Evolutionary conservation across 164 flowering plant species (phyloP), one percentile per base, ranked within the genome.

Genomic region (Piper longum): DNA sequence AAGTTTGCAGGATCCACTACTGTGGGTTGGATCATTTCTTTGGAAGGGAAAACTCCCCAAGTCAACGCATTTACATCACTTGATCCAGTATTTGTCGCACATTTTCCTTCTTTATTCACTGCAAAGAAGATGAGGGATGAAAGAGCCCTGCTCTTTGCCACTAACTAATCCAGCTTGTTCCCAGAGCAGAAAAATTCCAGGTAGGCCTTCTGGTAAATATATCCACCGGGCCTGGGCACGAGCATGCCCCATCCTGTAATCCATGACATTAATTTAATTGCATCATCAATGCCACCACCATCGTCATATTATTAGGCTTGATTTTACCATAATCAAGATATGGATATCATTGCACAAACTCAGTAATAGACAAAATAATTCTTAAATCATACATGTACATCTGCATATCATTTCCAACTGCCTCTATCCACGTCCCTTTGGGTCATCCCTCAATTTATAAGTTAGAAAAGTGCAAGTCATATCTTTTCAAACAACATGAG

Each of bases 21-120:
- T 17, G 93, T 89, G 54, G 96, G 98, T 69, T 92, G 96, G 75
- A 86, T 76, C 56, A 92, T 78, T 79, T 92, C 96, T 74, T 83
- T 85, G 51, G 82, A 89, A 16, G 95, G 91, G 79, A 91, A 91
- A 41, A 82, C 96, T 62, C 98, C 98, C 98, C 98, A 92, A 18
- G 98, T 92, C 62, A 89, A 89, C 1, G 93, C 98, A 73, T 92
- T 92, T 62, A 87, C 91, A 59, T 73, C 80, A 61, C 65, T 59
- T 14, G 71, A 57, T 48, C 66, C 73, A 19, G 75, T 64, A 56
- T 92, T 89, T 7, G 91, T 84, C 42, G 80, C 56, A 75, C 67
- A 75, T 4, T 44, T 68, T 41, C 88, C 93, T 61, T 69, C 85
- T 72, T 85, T 89, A 77, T 82, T 82, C 67, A 86, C 85, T 48